A percentile compares a stretch with the other conserved stretches of the same genome.
Evolutionary conservation across 2,329 filamentous ascomycete genomes (phyloP).

Genomic region (Coleophoma eucalyptorum): DNA sequence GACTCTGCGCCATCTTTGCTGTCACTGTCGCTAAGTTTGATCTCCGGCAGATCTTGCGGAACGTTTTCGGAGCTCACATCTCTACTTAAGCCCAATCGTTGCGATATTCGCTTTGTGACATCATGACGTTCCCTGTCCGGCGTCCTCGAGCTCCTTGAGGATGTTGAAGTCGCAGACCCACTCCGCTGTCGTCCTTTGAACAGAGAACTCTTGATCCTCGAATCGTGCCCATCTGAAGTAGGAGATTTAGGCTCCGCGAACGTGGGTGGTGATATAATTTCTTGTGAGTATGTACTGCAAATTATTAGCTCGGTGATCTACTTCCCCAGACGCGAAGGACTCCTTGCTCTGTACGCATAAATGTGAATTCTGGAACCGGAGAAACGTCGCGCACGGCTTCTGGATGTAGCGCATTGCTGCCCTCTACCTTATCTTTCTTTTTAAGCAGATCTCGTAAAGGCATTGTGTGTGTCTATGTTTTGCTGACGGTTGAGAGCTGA

Average conservation of each 20-base stretch:
- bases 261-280: conserved; percentile 69
- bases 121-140: conserved; percentile 10
- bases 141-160: conserved; percentile 20
- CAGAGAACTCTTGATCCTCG: conserved; percentile 24
- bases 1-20: conserved; percentile 53
- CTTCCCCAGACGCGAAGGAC: background rate
- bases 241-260: conserved; percentile 33
- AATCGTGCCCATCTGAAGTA: conserved; percentile 11
- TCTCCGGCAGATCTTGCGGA: conserved; percentile 75
- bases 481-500: background rate
- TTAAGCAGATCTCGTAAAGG: conserved; percentile 57
- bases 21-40: conserved; percentile 47
- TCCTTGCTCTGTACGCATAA: conserved; percentile 76
- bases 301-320: background rate
- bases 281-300: conserved; percentile 61
- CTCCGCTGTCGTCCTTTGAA: conserved; percentile 35
- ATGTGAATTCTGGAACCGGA: conserved; percentile 66
- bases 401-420: conserved; percentile 24
- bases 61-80: conserved; percentile 67
- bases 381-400: conserved; percentile 22
- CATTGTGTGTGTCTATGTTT: conserved; percentile 33
- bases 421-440: conserved; percentile 53
- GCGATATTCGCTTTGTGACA: conserved; percentile 51
- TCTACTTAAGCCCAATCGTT: conserved; percentile 65
- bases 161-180: conserved; percentile 40